phyloP scores from a whole-genome alignment of 2,329 filamentous ascomycete species.

The Hymenoscyphus linearis region DNA sequence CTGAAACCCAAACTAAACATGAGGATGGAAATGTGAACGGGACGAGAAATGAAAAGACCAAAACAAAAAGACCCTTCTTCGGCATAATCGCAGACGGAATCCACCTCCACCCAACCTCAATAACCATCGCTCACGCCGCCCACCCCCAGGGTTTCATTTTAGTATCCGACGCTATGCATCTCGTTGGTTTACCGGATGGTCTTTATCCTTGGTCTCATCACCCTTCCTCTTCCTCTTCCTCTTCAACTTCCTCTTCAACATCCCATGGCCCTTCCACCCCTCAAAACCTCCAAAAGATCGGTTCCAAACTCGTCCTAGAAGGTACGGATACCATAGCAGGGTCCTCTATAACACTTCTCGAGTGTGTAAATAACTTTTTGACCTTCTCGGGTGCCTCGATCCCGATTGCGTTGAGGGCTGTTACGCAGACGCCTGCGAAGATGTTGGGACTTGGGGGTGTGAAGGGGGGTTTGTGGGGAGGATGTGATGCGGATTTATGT shows the following conservation, averaged over 20 bases:
- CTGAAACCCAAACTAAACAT: too few species aligned
- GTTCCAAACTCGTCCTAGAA: too few species aligned
- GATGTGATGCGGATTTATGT: constrained; percentile 66
- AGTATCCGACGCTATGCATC: constrained; percentile 88
- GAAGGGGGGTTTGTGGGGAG: constrained; percentile 62
- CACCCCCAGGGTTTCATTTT: constrained; percentile 82
- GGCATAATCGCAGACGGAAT: constrained; percentile 89
- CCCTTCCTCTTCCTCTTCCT: too few species aligned
- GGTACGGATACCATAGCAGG: too few species aligned
- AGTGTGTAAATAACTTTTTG: constrained; percentile 78
- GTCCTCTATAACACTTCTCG: constrained; percentile 67
- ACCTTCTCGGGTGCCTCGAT: constrained; percentile 66
- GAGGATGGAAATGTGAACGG: too few species aligned
- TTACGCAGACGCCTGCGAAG: constrained; percentile 70
- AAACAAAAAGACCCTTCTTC: constrained; percentile 75
- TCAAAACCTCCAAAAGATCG: too few species aligned
- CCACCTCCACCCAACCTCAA: constrained; percentile 79
- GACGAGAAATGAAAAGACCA: too few species aligned
- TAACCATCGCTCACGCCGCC: constrained; percentile 84
- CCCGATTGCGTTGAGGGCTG: constrained; percentile 63
- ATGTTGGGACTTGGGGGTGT: constrained; percentile 64
- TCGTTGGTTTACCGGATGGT: constrained; percentile 79
- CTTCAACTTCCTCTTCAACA: too few species aligned
- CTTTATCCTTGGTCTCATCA: constrained; percentile 44
- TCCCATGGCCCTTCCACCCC: too few species aligned